phyloP scores from a whole-genome alignment of 2,329 filamentous ascomycete species.

The Botrytis aclada region DNA sequence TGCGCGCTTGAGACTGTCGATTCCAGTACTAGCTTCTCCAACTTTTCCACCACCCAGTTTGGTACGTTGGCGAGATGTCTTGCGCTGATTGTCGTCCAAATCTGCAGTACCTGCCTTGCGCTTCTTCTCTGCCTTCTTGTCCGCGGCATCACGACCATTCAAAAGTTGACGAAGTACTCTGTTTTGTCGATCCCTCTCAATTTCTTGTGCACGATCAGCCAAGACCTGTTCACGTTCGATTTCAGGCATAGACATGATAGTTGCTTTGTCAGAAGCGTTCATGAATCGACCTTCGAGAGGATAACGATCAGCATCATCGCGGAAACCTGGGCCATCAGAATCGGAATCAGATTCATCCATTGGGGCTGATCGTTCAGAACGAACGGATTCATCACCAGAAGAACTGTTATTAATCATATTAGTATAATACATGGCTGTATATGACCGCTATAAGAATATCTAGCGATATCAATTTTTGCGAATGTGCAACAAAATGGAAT shows the following conservation, averaged over 20 bases:
- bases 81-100: constrained; percentile 72
- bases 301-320: constrained; percentile 65
- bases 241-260: constrained; percentile 84
- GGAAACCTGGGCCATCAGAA: constrained; percentile 51
- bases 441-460: background rate
- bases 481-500: background rate
- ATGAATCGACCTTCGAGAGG: constrained; percentile 85
- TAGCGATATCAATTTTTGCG: background rate
- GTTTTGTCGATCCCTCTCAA: constrained; percentile 79
- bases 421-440: background rate
- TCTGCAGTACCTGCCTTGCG: constrained; percentile 79
- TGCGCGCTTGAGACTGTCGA: constrained; percentile 65
- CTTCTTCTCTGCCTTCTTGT: constrained; percentile 56
- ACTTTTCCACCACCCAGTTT: constrained; percentile 63
- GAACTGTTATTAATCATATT: constrained; percentile 51
- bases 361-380: constrained; percentile 75
- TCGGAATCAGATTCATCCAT: constrained; percentile 92
- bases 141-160: constrained; percentile 61
- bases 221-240: constrained; percentile 88
- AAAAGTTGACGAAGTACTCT: constrained; percentile 76
- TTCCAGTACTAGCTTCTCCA: constrained; percentile 66
- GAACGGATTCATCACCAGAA: constrained; percentile 63
- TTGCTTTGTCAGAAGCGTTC: constrained; percentile 67
- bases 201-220: constrained; percentile 79
- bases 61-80: constrained; percentile 69